phyloP scores from a whole-genome alignment of 2,329 filamentous ascomycete genomes.

The Arthrobotrys entomopaga region DNA sequence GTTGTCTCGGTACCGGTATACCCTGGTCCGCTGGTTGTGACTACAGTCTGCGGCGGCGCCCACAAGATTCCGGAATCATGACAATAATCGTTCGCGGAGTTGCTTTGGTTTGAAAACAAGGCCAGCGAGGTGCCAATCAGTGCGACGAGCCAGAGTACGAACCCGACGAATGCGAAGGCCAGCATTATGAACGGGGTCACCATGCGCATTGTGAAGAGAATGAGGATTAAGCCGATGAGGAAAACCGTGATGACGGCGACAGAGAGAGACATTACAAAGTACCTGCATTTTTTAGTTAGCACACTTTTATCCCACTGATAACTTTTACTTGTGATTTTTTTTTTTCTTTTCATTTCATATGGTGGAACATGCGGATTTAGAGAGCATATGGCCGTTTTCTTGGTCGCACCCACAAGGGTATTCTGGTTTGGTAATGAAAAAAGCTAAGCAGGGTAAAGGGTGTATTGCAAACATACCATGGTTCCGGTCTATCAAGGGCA shows the following conservation, averaged over 20 bases:
- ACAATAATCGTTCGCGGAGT: slow-evolving; percentile 49
- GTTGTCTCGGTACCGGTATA: slow-evolving; percentile 29
- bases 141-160: slow-evolving; percentile 51
- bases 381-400: no score
- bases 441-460: not conserved
- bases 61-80: slow-evolving; percentile 40
- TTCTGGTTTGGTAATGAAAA: not conserved
- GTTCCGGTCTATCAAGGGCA: slow-evolving; percentile 46
- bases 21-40: slow-evolving; percentile 21
- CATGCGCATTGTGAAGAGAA: slow-evolving; percentile 49
- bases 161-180: slow-evolving; percentile 37
- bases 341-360: slow-evolving; percentile 3
- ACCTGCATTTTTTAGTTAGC: slow-evolving; percentile 44
- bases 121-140: slow-evolving; percentile 47
- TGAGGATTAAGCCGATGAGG: slow-evolving; percentile 34
- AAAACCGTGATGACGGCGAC: slow-evolving; percentile 46
- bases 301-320: not conserved
- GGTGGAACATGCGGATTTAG: not conserved
- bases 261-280: slow-evolving; percentile 54
- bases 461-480: slow-evolving; percentile 40
- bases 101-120: slow-evolving; percentile 48
- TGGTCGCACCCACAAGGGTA: not conserved
- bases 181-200: slow-evolving; percentile 54
- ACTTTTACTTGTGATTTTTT: not conserved
- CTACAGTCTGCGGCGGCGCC: slow-evolving; percentile 35